Conservation (phyloP, 306 rosid species). For the Cercis canadensis region DNA sequence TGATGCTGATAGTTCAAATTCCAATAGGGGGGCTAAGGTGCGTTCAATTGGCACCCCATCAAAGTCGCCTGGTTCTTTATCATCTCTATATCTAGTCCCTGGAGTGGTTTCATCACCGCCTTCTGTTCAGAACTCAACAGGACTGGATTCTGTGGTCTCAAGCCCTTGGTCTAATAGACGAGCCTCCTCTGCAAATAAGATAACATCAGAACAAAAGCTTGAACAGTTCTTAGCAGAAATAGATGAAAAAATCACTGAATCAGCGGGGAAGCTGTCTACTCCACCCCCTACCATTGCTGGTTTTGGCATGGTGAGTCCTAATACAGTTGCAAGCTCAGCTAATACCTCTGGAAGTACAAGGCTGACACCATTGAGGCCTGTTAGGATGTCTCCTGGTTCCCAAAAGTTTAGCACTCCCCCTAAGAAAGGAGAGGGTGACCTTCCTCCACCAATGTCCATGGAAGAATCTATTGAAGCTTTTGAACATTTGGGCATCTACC, state of each 20-base stretch:
- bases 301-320: slow-evolving; percentile 75
- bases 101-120: slow-evolving; percentile 64
- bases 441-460: slow-evolving; percentile 94
- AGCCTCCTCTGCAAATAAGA: slow-evolving; percentile 62
- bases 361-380: slow-evolving; percentile 89
- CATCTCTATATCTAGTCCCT: slow-evolving; percentile 72
- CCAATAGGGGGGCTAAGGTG: slow-evolving; percentile 57
- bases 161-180: slow-evolving; percentile 87
- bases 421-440: slow-evolving; percentile 86
- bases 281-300: slow-evolving; percentile 86
- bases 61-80: slow-evolving; percentile 62
- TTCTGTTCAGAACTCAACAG: slow-evolving; percentile 55
- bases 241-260: slow-evolving; percentile 75
- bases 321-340: slow-evolving; percentile 63
- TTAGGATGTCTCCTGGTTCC: slow-evolving; percentile 95
- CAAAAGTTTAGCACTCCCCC: slow-evolving; percentile 92
- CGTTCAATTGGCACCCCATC: slow-evolving; percentile 58
- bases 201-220: slow-evolving; percentile 84
- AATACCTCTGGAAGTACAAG: slow-evolving; percentile 84
- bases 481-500: slow-evolving; percentile 75
- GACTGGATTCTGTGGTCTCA: slow-evolving; percentile 58
- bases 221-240: slow-evolving; percentile 84
- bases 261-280: slow-evolving; percentile 82
- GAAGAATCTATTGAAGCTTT: slow-evolving; percentile 84
- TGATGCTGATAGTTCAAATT: slow-evolving; percentile 55